phyloP scores from a whole-genome alignment of 371 early-diverging fungal species.

The Lichtheimia hyalospora region DNA sequence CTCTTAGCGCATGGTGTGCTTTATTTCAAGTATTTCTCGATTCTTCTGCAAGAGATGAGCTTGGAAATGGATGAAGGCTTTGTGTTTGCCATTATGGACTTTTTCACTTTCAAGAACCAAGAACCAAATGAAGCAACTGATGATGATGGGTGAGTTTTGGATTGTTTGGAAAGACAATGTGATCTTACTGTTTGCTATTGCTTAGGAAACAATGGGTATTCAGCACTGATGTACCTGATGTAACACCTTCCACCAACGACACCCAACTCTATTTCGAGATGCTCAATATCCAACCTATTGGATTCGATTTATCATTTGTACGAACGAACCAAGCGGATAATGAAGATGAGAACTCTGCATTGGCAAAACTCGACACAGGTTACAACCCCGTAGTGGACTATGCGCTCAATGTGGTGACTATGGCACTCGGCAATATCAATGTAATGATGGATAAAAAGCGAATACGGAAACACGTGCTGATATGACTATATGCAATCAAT shows the following conservation, averaged over 20 bases:
- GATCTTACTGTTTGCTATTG: neutral
- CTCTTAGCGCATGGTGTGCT: slow-evolving; percentile 71
- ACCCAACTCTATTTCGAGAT: slow-evolving; percentile 91
- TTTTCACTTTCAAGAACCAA: slow-evolving; percentile 71
- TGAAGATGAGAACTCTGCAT: slow-evolving; percentile 48
- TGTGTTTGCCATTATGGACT: slow-evolving; percentile 81
- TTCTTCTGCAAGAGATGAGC: slow-evolving; percentile 85
- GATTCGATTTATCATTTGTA: slow-evolving; percentile 90
- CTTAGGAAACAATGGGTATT: slow-evolving; percentile 51
- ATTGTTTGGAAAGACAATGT: neutral
- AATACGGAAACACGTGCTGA: too few species aligned
- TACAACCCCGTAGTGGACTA: neutral
- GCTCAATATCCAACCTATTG: slow-evolving; percentile 92
- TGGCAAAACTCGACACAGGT: neutral
- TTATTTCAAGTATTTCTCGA: slow-evolving; percentile 79
- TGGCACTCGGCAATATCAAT: slow-evolving; percentile 96
- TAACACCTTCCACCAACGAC: slow-evolving; percentile 62
- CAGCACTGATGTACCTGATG: slow-evolving; percentile 71
- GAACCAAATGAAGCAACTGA: slow-evolving; percentile 50
- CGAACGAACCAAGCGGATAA: slow-evolving; percentile 75
- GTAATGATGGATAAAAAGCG: slow-evolving; percentile 32
- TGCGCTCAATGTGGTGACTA: slow-evolving; percentile 85
- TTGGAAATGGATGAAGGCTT: slow-evolving; percentile 87
- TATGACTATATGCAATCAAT: neutral
- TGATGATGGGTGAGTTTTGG: slow-evolving; percentile 19